These are phyloP conservation scores for Penicillium macrosclerotiorum DNA, from an alignment of 495 filamentous ascomycete genomes.

Conservation along the genomic window DNA sequence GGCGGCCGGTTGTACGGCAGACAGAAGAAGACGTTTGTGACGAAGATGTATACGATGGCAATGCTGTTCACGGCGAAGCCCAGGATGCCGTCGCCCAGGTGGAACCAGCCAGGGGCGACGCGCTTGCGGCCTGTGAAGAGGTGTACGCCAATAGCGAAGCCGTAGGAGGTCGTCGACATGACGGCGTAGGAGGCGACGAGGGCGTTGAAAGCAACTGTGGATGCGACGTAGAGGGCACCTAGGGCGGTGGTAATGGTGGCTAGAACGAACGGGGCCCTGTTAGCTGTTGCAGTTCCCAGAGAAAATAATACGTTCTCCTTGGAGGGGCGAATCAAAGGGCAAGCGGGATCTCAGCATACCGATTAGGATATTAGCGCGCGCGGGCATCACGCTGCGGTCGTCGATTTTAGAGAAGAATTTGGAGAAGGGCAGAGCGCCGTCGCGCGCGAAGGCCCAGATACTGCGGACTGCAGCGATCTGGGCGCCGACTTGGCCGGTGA, in stretches of 20 bases:
- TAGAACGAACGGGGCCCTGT: background rate
- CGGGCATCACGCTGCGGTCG: slow-evolving; percentile 5
- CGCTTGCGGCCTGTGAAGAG: slow-evolving; percentile 5
- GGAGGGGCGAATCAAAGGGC: too few species aligned
- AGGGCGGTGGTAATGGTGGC: slow-evolving; percentile 1
- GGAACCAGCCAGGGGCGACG: slow-evolving; percentile 4
- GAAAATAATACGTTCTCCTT: too few species aligned
- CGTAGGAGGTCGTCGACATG: slow-evolving; percentile 7
- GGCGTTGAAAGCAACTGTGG: slow-evolving; percentile 5
- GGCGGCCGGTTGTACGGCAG: slow-evolving; percentile 3
- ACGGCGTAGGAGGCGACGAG: slow-evolving; percentile 9
- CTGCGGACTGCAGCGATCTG: slow-evolving; percentile 52
- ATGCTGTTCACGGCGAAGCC: slow-evolving; percentile 4
- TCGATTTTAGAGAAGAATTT: slow-evolving; percentile 39
- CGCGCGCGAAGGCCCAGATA: slow-evolving; percentile 56
- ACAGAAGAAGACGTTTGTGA: slow-evolving; percentile 6
- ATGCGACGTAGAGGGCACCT: slow-evolving; percentile 8
- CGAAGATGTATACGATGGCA: slow-evolving; percentile 4
- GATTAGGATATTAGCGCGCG: slow-evolving; percentile 6
- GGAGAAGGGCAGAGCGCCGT: slow-evolving; percentile 58
- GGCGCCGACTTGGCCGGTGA: background rate
- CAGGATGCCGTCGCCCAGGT: slow-evolving; percentile 4
- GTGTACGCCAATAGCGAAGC: slow-evolving; percentile 6
- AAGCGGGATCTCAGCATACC: background rate
- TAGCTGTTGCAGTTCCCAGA: background rate